These are phyloP conservation scores for Bruguiera sexangula DNA, from an alignment of 345 rosid species.

Conservation along the genomic window DNA sequence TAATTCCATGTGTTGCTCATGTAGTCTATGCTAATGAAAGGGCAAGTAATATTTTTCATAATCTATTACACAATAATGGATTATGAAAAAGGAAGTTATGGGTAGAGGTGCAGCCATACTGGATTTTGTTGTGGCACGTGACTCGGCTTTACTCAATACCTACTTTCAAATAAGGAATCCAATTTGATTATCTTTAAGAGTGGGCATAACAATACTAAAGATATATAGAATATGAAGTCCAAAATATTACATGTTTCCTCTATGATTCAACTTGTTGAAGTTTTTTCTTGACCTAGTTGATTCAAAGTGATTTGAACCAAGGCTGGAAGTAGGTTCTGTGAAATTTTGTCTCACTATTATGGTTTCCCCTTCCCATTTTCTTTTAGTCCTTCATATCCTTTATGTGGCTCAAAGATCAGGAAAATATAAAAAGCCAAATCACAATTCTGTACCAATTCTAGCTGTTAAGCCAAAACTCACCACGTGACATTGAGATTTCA, in stretches of 20 bases:
- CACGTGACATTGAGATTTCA: conserved; percentile 44
- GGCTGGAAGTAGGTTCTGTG: neutral
- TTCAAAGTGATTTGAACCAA: neutral
- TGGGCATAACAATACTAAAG: neutral
- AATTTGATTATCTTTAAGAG: too few species aligned
- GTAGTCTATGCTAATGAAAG: neutral
- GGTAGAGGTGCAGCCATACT: too few species aligned
- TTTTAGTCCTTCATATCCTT: neutral
- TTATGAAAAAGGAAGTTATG: too few species aligned
- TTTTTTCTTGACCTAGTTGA: neutral
- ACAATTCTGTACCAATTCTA: neutral
- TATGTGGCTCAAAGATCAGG: neutral
- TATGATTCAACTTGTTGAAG: neutral
- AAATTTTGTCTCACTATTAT: neutral
- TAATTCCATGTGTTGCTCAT: too few species aligned
- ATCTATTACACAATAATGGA: neutral
- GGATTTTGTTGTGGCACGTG: too few species aligned
- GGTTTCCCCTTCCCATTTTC: neutral
- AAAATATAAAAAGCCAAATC: neutral
- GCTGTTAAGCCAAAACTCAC: conserved; percentile 38
- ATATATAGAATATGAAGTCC: neutral
- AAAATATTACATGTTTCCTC: neutral
- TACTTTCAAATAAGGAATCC: too few species aligned
- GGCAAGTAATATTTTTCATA: neutral
- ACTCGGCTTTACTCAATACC: too few species aligned